Base-by-base conservation (phyloP, 2,329 filamentous ascomycete species). In the Trichoderma arundinaceum region DNA sequence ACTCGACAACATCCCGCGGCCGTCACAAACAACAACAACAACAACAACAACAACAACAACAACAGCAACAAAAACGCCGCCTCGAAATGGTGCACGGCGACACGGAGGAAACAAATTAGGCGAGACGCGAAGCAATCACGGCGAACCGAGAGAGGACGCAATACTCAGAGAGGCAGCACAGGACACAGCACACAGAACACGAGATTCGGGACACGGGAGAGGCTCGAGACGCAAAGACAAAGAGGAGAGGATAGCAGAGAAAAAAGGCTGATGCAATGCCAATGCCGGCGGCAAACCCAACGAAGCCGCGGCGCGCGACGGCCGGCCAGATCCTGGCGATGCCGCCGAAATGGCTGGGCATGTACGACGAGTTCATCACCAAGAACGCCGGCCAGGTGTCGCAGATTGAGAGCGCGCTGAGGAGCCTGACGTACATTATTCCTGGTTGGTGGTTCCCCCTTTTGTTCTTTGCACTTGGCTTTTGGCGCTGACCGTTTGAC, bases 401-500 rank as follows among this genome's bases (percentile, higher is more conserved):
- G 57, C 94, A 97, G 81, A 94, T 99, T 69, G 95, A 99, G 81
- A 96, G 92, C 69, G 92, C 93, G 13, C 81, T 99, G 74, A 88
- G 95, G 44, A 97, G 93, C 33, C 81, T 99, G 70, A 97, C 94
- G 54, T 99, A 99, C 77, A 93, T 99, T 70, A 95, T 98, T 57
- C 95, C 94, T 66, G 94, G 91, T 88, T 76, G 65, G 75, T 61
- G 9, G n/a, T 43, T 10, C n/a, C 28, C 43, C 10, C 12, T 28
- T 13, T 12, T 5, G 9, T 35, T 28, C 22, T 17, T 15, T 3
- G 3, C 15, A 32, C 4, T 2, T 12, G 15, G 35, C 1, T 1
- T n/a, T 22, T 4, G 3, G 33, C 32, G 41, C 52, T 39, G 3
- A 63, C 7, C 15, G 28, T n/a, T 35, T 17, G 17, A 22, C 13